A percentile compares a stretch with the other conserved stretches of the same genome.
phyloP scores from a whole-genome alignment of 2,329 filamentous ascomycete species.

The Ceratocystis variospora region DNA sequence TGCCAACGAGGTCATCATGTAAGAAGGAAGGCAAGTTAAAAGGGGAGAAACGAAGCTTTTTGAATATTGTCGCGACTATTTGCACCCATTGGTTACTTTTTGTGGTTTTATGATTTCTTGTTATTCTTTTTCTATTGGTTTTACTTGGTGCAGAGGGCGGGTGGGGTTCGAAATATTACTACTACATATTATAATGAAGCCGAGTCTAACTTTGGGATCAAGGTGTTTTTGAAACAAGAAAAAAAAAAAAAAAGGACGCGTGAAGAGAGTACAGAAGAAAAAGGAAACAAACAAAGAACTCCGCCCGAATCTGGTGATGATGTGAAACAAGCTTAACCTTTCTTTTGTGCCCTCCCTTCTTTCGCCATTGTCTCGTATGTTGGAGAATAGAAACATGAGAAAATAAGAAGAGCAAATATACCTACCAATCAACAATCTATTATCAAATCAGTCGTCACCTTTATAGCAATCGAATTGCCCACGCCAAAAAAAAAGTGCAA shows the following conservation, averaged over 20 bases:
- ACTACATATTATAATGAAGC: slow-evolving; percentile 8
- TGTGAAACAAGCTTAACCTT: slow-evolving; percentile 5
- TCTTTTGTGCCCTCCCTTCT: background rate
- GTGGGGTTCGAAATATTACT: slow-evolving; percentile 1
- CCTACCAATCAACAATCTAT: slow-evolving; percentile 3
- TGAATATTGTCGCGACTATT: slow-evolving; percentile 2
- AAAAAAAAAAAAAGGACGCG: no score
- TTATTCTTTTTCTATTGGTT: background rate
- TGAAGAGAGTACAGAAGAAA: background rate
- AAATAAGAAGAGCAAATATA: background rate
- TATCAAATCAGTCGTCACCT: background rate
- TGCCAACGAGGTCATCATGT: slow-evolving; percentile 85
- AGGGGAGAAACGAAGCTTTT: background rate
- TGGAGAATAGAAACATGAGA: background rate
- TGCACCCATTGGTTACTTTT: background rate
- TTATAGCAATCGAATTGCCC: background rate
- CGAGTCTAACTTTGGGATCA: background rate
- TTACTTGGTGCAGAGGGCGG: background rate
- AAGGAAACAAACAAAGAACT: background rate
- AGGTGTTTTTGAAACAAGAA: no score
- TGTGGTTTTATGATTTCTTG: background rate
- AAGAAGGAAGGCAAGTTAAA: slow-evolving; percentile 24
- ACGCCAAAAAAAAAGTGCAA: background rate
- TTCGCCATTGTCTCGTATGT: background rate
- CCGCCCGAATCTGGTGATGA: slow-evolving; percentile 1